Evolutionary conservation across 208 protist species (phyloP).

Genomic region (Acanthamoeba royreba): DNA sequence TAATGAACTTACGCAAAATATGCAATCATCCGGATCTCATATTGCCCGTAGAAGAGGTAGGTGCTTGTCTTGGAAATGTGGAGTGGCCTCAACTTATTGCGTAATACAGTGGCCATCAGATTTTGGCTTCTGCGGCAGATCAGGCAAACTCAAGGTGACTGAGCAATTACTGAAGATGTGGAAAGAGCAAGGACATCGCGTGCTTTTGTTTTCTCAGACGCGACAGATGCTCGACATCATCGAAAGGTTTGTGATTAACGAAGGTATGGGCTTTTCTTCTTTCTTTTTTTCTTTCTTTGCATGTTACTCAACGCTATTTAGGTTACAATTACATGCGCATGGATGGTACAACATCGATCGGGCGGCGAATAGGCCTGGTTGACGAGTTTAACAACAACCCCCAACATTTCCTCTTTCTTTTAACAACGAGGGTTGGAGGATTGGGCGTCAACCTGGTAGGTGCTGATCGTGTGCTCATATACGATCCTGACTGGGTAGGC

Average conservation of each 20-base stretch:
- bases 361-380: slow-evolving; percentile 87
- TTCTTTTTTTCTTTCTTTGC: not conserved
- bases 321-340: slow-evolving; percentile 90
- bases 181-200: slow-evolving; percentile 88
- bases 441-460: slow-evolving; percentile 97
- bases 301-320: no score
- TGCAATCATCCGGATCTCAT: slow-evolving; percentile 88
- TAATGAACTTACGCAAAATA: slow-evolving; percentile 84
- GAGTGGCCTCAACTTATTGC: not conserved
- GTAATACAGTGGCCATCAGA: slow-evolving; percentile 8
- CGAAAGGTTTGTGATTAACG: slow-evolving; percentile 85
- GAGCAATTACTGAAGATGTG: slow-evolving; percentile 90
- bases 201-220: slow-evolving; percentile 96
- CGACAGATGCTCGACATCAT: slow-evolving; percentile 97
- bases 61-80: no score
- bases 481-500: slow-evolving; percentile 95
- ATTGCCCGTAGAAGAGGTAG: not conserved
- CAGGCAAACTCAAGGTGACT: slow-evolving; percentile 92
- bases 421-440: slow-evolving; percentile 93
- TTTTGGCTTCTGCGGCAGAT: slow-evolving; percentile 67
- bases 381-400: slow-evolving; percentile 93
- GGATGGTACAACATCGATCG: slow-evolving; percentile 91
- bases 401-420: slow-evolving; percentile 91
- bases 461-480: slow-evolving; percentile 97
- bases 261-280: not conserved